phyloP scores from a whole-genome alignment of 2,329 filamentous ascomycete genomes.

The Chlorencoelia australis region DNA sequence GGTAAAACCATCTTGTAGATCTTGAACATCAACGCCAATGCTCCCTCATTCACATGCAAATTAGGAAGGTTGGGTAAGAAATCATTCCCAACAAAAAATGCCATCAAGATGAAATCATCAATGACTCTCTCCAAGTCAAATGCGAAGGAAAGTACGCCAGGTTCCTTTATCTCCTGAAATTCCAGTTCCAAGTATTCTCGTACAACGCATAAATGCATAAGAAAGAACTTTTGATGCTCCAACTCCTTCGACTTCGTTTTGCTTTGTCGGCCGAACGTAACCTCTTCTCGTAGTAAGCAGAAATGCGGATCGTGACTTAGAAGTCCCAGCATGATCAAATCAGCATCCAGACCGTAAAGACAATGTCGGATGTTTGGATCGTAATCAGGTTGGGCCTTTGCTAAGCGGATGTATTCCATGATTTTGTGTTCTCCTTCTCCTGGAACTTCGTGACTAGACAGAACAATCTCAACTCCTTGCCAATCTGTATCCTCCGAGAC shows the following conservation, averaged over 20 bases:
- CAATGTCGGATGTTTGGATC: constrained; percentile 92
- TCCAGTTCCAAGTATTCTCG: constrained; percentile 94
- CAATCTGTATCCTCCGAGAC: constrained; percentile 93
- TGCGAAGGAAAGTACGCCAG: constrained; percentile 60
- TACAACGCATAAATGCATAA: constrained; percentile 95
- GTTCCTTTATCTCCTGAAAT: constrained; percentile 81
- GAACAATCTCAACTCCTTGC: constrained; percentile 92
- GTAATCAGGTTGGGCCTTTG: constrained; percentile 90
- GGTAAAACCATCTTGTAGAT: constrained; percentile 89
- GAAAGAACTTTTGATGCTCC: constrained; percentile 97
- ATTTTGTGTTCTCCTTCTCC: constrained; percentile 99
- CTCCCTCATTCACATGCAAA: constrained; percentile 96
- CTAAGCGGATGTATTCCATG: constrained; percentile 98
- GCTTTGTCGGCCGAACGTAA: constrained; percentile 85
- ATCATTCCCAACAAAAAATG: constrained; percentile 98
- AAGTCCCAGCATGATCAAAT: constrained; percentile 96
- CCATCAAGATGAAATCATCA: constrained; percentile 99
- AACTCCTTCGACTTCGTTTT: constrained; percentile 90
- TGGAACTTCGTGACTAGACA: constrained; percentile 95
- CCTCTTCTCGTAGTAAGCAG: constrained; percentile 91
- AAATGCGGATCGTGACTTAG: constrained; percentile 98
- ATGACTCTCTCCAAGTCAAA: constrained; percentile 96
- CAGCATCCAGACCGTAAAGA: constrained; percentile 91
- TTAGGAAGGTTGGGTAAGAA: constrained; percentile 95
- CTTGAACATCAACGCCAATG: constrained; percentile 92